phyloP scores from a whole-genome alignment of 208 protist species.

The Leishmania mexicana region DNA sequence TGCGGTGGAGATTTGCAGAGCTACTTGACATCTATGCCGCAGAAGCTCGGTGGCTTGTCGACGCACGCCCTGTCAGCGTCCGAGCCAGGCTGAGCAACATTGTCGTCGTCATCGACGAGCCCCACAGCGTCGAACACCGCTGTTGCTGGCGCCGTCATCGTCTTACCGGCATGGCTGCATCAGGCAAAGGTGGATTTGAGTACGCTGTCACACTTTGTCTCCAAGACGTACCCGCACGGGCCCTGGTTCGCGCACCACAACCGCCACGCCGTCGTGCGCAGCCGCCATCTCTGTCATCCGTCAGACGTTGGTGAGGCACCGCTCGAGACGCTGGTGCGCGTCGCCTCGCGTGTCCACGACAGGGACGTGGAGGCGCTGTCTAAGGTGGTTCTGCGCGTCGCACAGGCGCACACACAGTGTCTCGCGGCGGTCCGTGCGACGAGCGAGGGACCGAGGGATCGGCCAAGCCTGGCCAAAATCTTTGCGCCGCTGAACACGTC shows the following conservation, averaged over 20 bases:
- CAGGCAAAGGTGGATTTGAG: constrained; percentile 7
- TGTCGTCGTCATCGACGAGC: not conserved
- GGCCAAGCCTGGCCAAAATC: not conserved
- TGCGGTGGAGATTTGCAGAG: not conserved
- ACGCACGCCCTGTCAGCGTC: constrained; percentile 1
- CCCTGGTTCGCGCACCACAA: constrained; percentile 28
- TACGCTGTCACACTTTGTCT: constrained; percentile 13
- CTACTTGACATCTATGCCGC: constrained; percentile 9
- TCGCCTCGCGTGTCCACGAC: constrained; percentile 18
- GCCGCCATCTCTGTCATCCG: constrained; percentile 28
- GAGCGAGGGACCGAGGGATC: constrained; percentile 12
- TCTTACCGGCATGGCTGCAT: constrained; percentile 2
- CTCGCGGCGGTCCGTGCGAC: constrained; percentile 29
- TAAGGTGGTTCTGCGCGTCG: constrained; percentile 16
- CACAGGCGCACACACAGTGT: constrained; percentile 29
- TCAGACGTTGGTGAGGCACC: constrained; percentile 24
- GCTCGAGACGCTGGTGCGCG: constrained; percentile 24
- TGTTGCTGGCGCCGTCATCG: not conserved
- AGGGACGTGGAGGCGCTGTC: constrained; percentile 25
- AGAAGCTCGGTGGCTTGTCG: not conserved
- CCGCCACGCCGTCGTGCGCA: constrained; percentile 20
- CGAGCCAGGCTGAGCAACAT: not conserved
- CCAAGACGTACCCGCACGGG: constrained; percentile 21
- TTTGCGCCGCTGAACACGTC: constrained; percentile 38
- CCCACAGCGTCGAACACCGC: not conserved